Percentiles rank a stretch among this genome's conserved stretches.
phyloP scores from a whole-genome alignment of 768 basidiomycete species.

The Tulasnella sp. region DNA sequence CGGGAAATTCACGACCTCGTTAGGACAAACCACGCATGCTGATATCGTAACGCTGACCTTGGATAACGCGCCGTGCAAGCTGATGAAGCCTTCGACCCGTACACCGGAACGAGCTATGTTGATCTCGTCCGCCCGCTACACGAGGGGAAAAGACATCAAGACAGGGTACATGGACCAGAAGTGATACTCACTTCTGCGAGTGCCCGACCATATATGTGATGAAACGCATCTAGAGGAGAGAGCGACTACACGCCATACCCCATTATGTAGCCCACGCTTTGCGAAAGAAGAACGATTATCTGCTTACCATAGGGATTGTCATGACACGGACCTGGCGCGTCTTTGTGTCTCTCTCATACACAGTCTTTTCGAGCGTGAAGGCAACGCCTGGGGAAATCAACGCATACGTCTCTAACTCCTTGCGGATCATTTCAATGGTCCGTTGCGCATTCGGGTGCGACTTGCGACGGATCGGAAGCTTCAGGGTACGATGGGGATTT shows the following conservation, averaged over 20 bases:
- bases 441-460: conserved; percentile 52
- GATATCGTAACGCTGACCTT: conserved; percentile 42
- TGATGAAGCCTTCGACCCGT: conserved; percentile 72
- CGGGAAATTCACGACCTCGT: conserved; percentile 18
- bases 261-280: background rate
- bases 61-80: conserved; percentile 60
- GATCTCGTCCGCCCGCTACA: conserved; percentile 61
- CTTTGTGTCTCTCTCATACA: conserved; percentile 30
- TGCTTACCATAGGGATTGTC: conserved; percentile 55
- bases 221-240: conserved; percentile 57
- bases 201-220: conserved; percentile 61
- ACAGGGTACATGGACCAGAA: background rate
- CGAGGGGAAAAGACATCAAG: conserved; percentile 14
- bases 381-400: conserved; percentile 60
- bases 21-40: background rate
- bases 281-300: background rate
- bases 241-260: conserved; percentile 39
- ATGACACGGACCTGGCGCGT: conserved; percentile 38
- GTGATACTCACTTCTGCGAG: conserved; percentile 47
- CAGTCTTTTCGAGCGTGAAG: conserved; percentile 51
- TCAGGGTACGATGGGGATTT: background rate
- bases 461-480: conserved; percentile 74
- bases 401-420: conserved; percentile 62
- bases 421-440: conserved; percentile 56
- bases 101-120: conserved; percentile 39